Evolutionary conservation across 23 red algal species (phyloP), one percentile per base, ranked within the genome.

Genomic region (Agarophyton chilense): DNA sequence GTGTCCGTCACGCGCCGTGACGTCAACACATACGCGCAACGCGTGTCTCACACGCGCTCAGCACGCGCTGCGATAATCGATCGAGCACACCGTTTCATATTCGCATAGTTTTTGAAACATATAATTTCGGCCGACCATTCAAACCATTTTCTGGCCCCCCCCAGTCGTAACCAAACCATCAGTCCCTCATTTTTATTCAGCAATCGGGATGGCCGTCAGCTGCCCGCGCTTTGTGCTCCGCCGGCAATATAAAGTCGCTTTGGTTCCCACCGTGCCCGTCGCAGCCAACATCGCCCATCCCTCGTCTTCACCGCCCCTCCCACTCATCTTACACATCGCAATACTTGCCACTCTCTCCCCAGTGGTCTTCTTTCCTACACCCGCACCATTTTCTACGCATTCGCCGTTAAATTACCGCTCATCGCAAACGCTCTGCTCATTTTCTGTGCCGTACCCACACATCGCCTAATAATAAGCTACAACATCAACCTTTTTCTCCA

Each of bases 201-300:
- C 19, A 61, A 47, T 47, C 44, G n/a, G n/a, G n/a, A n/a, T n/a
- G n/a, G 44, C 44, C 44, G 44, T 6, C 44, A 47, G 44, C 44
- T 47, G 44, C 44, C 7, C 44, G 9, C 56, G 56, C 56, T n/a
- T 22, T 61, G 19, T 61, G 56, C 56, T 61, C 56, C 9, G 56
- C 56, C 56, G 56, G 56, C 56, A 61, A 61, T 61, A 61, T 61
- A 61, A 61, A 61, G 56, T 61, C 9, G 56, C 56, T 28, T 28
- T 61, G 8, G 56, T 61, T n/a, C 56, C 56, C n/a, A 6, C 8
- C 56, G 12, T 53, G 18, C 50, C 50, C 50, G 18, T 53, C 50
- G 12, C 50, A 11, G 18, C 18, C 56, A 6, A 4, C 56, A 12
- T 61, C 56, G 4, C 56, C 19, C 56, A 22, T 61, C 56, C 8